Conservation (phyloP, 352 stramenopile species). For the Pelagophyceae sp. region DNA sequence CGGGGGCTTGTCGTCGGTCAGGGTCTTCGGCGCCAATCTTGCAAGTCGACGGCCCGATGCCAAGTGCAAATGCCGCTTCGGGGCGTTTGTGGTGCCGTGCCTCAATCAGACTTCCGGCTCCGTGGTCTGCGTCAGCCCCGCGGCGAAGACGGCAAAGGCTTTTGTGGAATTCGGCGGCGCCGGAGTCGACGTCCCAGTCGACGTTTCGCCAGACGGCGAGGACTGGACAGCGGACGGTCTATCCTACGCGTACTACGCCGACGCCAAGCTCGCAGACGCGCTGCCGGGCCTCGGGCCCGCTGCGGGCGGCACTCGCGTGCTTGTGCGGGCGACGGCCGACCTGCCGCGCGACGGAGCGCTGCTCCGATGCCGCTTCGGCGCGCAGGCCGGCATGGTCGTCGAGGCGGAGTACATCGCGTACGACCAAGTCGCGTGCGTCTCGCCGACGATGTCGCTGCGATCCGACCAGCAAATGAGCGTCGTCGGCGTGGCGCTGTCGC, state of each 20-base stretch:
- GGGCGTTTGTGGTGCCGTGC: not conserved
- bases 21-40: not conserved
- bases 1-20: not conserved
- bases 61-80: constrained; percentile 5
- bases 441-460: not conserved
- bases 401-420: not conserved
- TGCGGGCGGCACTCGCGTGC: not conserved
- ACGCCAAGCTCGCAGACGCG: not conserved
- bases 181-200: not conserved
- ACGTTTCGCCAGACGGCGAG: not conserved
- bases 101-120: not conserved
- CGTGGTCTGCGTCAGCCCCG: not conserved
- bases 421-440: not conserved
- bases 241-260: not conserved
- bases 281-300: not conserved
- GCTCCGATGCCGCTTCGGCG: not conserved
- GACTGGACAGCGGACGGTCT: not conserved
- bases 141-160: not conserved
- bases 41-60: too few relatives aligned
- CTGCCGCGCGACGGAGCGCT: not conserved
- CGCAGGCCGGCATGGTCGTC: not conserved
- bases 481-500: not conserved
- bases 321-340: not conserved
- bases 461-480: not conserved
- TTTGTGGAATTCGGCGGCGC: not conserved